Evolutionary conservation across 257 asterid genomes (phyloP).

Genomic region (Primulina huaijiensis): DNA sequence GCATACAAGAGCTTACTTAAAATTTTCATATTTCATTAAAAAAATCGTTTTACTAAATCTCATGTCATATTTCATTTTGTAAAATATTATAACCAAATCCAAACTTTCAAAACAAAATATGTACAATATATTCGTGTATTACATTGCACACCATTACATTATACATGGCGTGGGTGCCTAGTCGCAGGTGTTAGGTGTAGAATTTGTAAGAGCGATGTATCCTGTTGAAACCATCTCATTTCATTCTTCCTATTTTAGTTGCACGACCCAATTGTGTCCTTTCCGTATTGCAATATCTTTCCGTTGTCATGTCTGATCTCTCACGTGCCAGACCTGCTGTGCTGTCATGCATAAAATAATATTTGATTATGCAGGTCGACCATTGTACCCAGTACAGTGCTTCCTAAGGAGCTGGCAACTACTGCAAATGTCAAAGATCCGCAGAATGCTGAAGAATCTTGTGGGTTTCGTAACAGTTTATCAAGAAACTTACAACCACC

Average conservation of each 20-base stretch:
- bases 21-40: too few species aligned
- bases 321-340: neutral
- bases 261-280: neutral
- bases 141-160: too few species aligned
- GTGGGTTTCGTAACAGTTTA: constrained; percentile 43
- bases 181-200: too few species aligned
- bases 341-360: neutral
- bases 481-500: constrained; percentile 53
- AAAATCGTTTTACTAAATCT: too few species aligned
- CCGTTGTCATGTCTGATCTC: neutral
- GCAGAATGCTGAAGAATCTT: constrained; percentile 51
- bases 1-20: too few species aligned
- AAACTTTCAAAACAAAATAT: too few species aligned
- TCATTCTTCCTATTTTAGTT: neutral
- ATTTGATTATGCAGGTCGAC: constrained; percentile 50
- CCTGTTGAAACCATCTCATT: neutral
- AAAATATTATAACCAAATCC: too few species aligned
- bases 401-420: constrained; percentile 46
- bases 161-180: too few species aligned
- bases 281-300: too few species aligned
- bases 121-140: too few species aligned
- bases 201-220: neutral
- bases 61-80: too few species aligned
- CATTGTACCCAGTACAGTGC: constrained; percentile 53
- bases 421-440: constrained; percentile 39